Conservation (phyloP, 2,329 filamentous ascomycete genomes). For the Ilyonectria mors-panacis region DNA sequence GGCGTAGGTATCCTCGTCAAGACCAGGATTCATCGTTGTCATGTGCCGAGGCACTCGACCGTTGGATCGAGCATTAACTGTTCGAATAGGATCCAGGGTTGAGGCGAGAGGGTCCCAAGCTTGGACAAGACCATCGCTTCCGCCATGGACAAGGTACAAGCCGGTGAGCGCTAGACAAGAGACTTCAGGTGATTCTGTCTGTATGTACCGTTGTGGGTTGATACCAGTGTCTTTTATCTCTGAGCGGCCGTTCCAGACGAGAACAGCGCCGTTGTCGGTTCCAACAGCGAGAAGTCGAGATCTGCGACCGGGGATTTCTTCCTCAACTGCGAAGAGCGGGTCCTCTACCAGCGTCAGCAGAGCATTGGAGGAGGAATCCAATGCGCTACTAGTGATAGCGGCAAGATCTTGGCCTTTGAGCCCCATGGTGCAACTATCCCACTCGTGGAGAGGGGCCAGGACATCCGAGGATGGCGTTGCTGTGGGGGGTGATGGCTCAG, state of each 20-base stretch:
- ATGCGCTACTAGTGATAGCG: conserved; percentile 77
- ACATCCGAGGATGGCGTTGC: conserved; percentile 38
- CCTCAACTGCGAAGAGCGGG: conserved; percentile 66
- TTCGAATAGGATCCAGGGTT: conserved; percentile 82
- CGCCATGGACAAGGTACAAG: conserved; percentile 91
- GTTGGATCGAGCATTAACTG: conserved; percentile 87
- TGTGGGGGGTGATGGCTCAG: conserved; percentile 44
- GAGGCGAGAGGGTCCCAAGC: conserved; percentile 97
- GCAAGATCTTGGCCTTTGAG: conserved; percentile 72
- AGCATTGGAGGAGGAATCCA: conserved; percentile 84
- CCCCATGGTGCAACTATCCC: conserved; percentile 47
- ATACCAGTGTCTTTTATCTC: conserved; percentile 63
- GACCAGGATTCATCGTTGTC: conserved; percentile 66
- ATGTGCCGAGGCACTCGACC: conserved; percentile 84
- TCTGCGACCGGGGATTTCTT: conserved; percentile 87
- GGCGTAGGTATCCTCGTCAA: conserved; percentile 81
- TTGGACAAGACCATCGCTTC: conserved; percentile 94
- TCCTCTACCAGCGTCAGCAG: conserved; percentile 83
- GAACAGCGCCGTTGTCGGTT: conserved; percentile 81
- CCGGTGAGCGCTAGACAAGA: conserved; percentile 87
- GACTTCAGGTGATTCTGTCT: conserved; percentile 91
- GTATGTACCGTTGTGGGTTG: conserved; percentile 82
- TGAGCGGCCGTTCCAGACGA: conserved; percentile 89
- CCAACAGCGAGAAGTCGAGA: conserved; percentile 86
- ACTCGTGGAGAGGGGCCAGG: conserved; percentile 49